A percentile compares a stretch with the other conserved stretches of the same genome.
Conservation (phyloP, 2,329 filamentous ascomycete genomes). For the Moelleriella libera region DNA sequence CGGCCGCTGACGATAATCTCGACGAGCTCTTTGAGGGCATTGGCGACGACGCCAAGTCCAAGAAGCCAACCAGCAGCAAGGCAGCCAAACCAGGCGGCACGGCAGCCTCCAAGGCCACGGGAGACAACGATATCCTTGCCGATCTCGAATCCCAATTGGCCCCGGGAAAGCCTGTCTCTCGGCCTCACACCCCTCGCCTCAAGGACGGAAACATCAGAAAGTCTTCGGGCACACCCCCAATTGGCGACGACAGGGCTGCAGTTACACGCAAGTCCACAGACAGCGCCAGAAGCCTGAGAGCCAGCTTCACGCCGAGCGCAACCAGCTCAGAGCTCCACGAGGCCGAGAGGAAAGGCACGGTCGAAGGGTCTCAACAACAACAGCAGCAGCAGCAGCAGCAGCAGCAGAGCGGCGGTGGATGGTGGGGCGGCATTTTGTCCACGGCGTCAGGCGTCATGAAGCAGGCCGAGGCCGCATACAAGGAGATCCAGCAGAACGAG, state of each 20-base stretch:
- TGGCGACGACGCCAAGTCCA: conserved; percentile 33
- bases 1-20: conserved; percentile 42
- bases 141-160: conserved; percentile 67
- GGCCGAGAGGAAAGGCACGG: conserved; percentile 34
- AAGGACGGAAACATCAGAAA: conserved; percentile 33
- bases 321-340: conserved; percentile 49
- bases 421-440: conserved; percentile 79
- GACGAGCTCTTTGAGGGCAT: conserved; percentile 53
- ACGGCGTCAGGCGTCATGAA: conserved; percentile 79
- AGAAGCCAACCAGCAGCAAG: conserved; percentile 30
- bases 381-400: conserved; percentile 11
- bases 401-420: conserved; percentile 47
- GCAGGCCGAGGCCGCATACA: conserved; percentile 83
- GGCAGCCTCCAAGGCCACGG: conserved; percentile 30
- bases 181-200: conserved; percentile 71
- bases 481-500: conserved; percentile 90
- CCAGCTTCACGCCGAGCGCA: conserved; percentile 56
- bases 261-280: conserved; percentile 59
- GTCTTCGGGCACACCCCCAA: conserved; percentile 34
- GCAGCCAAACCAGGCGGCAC: conserved; percentile 28
- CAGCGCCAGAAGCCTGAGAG: conserved; percentile 56
- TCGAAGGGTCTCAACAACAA: conserved; percentile 26
- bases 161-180: conserved; percentile 54
- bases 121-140: conserved; percentile 65
- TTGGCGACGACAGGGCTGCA: conserved; percentile 48